Percentiles rank a stretch among this genome's conserved stretches.
Conservation (phyloP, 805 yeast genomes). For the Wickerhamomyces rabaulensis region DNA sequence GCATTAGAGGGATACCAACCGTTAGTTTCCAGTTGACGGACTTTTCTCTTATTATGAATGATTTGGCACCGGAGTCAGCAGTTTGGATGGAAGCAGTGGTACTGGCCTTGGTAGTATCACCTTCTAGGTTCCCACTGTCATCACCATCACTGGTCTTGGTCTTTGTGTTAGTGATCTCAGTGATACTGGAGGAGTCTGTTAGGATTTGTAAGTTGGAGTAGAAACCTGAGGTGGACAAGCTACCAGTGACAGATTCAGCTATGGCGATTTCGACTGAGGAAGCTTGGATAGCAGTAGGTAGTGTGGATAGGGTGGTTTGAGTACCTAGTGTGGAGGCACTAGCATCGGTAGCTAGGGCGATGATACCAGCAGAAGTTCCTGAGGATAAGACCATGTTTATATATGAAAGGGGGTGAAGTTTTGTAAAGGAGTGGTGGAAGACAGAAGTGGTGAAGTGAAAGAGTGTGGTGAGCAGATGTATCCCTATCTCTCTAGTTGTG, state of each 20-base stretch:
- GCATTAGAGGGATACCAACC: constrained; percentile 8
- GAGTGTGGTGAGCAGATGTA: background rate
- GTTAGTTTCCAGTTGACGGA: constrained; percentile 9
- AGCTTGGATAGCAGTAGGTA: constrained; percentile 4
- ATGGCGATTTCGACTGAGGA: constrained; percentile 5
- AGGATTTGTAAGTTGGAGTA: constrained; percentile 2
- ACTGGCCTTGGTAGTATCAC: background rate
- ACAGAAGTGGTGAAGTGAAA: background rate
- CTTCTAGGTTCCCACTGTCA: constrained; percentile 1
- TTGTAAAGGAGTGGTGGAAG: too few species aligned
- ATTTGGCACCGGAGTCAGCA: constrained; percentile 8
- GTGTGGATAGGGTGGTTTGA: background rate
- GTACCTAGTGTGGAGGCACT: background rate
- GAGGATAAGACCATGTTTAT: background rate
- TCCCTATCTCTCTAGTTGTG: background rate
- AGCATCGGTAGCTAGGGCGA: background rate
- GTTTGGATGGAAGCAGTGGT: background rate
- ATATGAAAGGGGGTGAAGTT: too few species aligned
- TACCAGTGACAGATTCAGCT: constrained; percentile 9
- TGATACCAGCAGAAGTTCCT: too few species aligned
- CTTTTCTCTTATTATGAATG: background rate
- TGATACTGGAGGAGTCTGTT: constrained; percentile 5
- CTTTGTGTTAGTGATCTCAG: constrained; percentile 8
- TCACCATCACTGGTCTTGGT: constrained; percentile 1
- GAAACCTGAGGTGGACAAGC: background rate